These are phyloP conservation scores for Teunomyces tritomae DNA, from an alignment of 805 yeast species.

Conservation along the genomic window DNA sequence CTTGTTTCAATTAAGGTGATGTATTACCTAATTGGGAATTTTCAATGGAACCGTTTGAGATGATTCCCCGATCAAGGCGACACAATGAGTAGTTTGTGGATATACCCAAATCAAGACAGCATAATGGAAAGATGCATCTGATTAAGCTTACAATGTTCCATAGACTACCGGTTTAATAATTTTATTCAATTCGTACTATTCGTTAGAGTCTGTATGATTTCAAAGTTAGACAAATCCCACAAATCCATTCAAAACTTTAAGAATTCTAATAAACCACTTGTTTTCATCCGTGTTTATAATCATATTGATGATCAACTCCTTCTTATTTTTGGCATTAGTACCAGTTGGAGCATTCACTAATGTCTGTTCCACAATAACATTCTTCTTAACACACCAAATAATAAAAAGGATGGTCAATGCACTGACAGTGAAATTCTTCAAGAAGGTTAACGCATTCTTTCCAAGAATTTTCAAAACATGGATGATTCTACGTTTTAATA, in stretches of 20 bases:
- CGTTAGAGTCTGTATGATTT: not conserved
- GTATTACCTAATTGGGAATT: not conserved
- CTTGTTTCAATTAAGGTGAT: not conserved
- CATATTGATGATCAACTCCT: slow-evolving; percentile 43
- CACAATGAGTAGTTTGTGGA: no score
- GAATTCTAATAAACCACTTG: slow-evolving; percentile 42
- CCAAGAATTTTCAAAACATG: slow-evolving; percentile 28
- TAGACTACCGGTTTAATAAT: not conserved
- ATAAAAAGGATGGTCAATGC: slow-evolving; percentile 36
- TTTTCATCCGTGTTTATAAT: slow-evolving; percentile 41
- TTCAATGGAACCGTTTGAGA: not conserved
- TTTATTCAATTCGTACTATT: not conserved
- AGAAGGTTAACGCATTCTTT: slow-evolving; percentile 21
- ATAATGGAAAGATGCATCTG: not conserved
- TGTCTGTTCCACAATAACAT: slow-evolving; percentile 37
- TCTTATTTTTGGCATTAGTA: slow-evolving; percentile 18
- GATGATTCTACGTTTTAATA: slow-evolving; percentile 21
- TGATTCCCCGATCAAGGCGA: no score
- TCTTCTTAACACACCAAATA: slow-evolving; percentile 41
- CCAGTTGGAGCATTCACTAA: slow-evolving; percentile 32
- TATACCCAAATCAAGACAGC: not conserved
- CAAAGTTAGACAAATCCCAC: slow-evolving; percentile 36
- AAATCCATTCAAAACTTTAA: slow-evolving; percentile 35
- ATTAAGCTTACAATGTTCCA: no score
- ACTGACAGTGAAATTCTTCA: slow-evolving; percentile 36